Conservation (phyloP, 352 stramenopile genomes). For the Phytophthora boehmeriae region DNA sequence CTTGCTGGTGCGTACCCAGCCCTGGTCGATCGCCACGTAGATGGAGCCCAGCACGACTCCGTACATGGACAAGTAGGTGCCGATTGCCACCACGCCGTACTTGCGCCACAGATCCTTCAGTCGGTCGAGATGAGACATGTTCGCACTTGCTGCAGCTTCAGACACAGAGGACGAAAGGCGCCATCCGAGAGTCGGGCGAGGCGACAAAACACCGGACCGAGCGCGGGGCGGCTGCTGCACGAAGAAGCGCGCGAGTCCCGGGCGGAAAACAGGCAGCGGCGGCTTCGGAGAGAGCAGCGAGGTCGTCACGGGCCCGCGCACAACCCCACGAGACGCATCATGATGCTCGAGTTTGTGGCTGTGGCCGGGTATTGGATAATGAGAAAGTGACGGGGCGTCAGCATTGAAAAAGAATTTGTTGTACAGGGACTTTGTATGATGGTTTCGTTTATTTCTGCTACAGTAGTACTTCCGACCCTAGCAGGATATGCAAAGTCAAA, state of each 20-base stretch:
- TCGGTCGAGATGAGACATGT: slow-evolving; percentile 50
- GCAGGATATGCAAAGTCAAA: too few species aligned
- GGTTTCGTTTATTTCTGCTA: too few species aligned
- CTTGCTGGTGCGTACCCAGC: slow-evolving; percentile 70
- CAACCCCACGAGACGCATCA: slow-evolving; percentile 2
- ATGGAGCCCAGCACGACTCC: slow-evolving; percentile 76
- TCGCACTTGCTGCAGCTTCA: slow-evolving; percentile 13
- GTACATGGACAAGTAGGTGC: slow-evolving; percentile 86
- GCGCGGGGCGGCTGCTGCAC: slow-evolving; percentile 17
- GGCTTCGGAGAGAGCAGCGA: not conserved
- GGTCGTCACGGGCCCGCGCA: not conserved
- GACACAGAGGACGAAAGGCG: slow-evolving; percentile 23
- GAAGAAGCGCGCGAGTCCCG: slow-evolving; percentile 12
- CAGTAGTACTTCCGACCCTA: too few species aligned
- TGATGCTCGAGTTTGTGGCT: not conserved
- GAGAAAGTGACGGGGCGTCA: not conserved
- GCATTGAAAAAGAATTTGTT: not conserved
- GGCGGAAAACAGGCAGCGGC: not conserved
- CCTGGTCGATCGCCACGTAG: slow-evolving; percentile 83
- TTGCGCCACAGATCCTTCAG: slow-evolving; percentile 86
- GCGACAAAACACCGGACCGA: not conserved
- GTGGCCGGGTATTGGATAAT: not conserved
- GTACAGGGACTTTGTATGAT: not conserved
- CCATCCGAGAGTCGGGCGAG: not conserved
- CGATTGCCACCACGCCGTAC: slow-evolving; percentile 83